These are phyloP conservation scores for Aspergillus campestris DNA, from an alignment of 495 filamentous ascomycete genomes.

Conservation along the genomic window DNA sequence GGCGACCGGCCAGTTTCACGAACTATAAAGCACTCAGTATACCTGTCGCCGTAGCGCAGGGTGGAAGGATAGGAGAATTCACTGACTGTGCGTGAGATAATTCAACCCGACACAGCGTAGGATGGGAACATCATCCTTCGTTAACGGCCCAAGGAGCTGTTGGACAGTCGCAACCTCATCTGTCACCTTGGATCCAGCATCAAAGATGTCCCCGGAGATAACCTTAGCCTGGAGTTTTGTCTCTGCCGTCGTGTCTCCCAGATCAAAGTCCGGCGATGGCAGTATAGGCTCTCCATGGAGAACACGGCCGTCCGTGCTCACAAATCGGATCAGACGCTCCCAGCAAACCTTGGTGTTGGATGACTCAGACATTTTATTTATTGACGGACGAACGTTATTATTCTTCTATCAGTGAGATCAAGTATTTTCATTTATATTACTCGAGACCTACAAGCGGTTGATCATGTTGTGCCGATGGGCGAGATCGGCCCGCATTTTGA, in stretches of 20 bases:
- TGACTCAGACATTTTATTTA: not conserved
- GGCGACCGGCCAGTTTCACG: slow-evolving; percentile 39
- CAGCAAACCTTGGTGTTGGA: slow-evolving; percentile 17
- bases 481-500: too few relatives aligned
- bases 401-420: too few relatives aligned
- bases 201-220: slow-evolving; percentile 33
- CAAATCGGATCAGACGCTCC: slow-evolving; percentile 44
- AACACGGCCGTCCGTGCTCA: slow-evolving; percentile 32
- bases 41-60: too few relatives aligned
- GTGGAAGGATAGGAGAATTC: too few relatives aligned
- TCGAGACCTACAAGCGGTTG: too few relatives aligned
- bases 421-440: too few relatives aligned
- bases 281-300: slow-evolving; percentile 43
- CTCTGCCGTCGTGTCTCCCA: slow-evolving; percentile 29
- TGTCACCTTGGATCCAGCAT: slow-evolving; percentile 23
- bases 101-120: slow-evolving; percentile 34
- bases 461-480: too few relatives aligned
- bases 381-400: too few relatives aligned
- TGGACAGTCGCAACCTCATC: slow-evolving; percentile 29
- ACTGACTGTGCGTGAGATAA: slow-evolving; percentile 30
- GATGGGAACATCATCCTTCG: slow-evolving; percentile 27
- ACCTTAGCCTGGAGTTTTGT: slow-evolving; percentile 30
- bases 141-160: slow-evolving; percentile 26
- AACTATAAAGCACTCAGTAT: slow-evolving; percentile 22
- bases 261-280: slow-evolving; percentile 26